phyloP scores from a whole-genome alignment of 495 filamentous ascomycete genomes.

The Elasticomyces elasticus region DNA sequence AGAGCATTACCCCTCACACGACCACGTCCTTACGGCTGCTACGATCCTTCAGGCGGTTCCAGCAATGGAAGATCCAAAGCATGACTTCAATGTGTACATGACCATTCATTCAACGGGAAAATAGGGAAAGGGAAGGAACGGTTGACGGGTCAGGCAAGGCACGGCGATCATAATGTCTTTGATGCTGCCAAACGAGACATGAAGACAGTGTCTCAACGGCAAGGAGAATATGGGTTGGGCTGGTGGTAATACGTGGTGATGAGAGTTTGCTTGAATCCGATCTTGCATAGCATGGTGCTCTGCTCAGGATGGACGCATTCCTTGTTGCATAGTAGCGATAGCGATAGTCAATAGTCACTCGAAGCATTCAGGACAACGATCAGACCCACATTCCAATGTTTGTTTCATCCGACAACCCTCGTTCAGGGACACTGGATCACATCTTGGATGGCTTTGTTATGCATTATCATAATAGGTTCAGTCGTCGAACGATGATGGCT shows the following conservation, averaged over 20 bases:
- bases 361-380: no score
- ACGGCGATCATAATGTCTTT: neutral
- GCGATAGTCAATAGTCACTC: neutral
- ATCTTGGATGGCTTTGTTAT: no score
- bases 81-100: conserved; percentile 1
- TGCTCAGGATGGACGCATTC: neutral
- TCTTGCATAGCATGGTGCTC: conserved; percentile 2
- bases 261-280: neutral
- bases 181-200: neutral
- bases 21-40: neutral
- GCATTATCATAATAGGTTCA: no score
- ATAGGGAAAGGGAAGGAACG: neutral
- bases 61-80: neutral
- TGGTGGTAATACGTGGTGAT: neutral
- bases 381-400: no score
- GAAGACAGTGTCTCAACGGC: neutral
- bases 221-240: neutral
- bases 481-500: no score
- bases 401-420: no score
- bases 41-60: neutral
- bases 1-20: conserved; percentile 2
- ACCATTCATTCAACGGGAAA: neutral
- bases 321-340: neutral
- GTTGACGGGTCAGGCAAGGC: neutral
- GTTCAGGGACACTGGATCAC: no score